phyloP scores from a whole-genome alignment of 1,139 yeast genomes.

The Yamadazyma kanchanaburiensis region DNA sequence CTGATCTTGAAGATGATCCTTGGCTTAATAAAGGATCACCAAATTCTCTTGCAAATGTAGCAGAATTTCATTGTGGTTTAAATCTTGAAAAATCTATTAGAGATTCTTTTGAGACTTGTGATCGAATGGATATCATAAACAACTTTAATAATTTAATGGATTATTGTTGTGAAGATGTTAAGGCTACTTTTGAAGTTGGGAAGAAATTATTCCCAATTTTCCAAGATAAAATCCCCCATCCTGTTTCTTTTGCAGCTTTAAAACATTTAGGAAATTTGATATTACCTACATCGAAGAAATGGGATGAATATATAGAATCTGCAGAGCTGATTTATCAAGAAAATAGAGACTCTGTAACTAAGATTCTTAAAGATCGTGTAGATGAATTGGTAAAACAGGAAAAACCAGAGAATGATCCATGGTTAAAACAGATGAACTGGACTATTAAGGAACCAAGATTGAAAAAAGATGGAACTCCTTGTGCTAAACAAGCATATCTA shows the following conservation, averaged over 20 bases:
- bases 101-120: conserved; percentile 56
- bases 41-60: conserved; percentile 81
- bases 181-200: conserved; percentile 69
- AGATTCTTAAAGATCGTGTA: conserved; percentile 59
- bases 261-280: conserved; percentile 73
- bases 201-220: conserved; percentile 69
- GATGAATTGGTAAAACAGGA: conserved; percentile 48
- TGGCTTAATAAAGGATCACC: conserved; percentile 78
- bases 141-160: conserved; percentile 60
- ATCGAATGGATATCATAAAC: conserved; percentile 52
- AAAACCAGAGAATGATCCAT: conserved; percentile 59
- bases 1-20: conserved; percentile 52
- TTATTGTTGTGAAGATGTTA: conserved; percentile 87
- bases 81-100: conserved; percentile 65
- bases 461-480: conserved; percentile 72
- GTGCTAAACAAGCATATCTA: conserved; percentile 70
- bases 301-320: conserved; percentile 68
- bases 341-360: conserved; percentile 54
- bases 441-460: conserved; percentile 54
- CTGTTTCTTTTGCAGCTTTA: conserved; percentile 89
- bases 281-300: conserved; percentile 70
- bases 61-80: conserved; percentile 72
- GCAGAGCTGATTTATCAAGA: conserved; percentile 69
- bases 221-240: conserved; percentile 75
- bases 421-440: conserved; percentile 94